Evolutionary conservation across 495 filamentous ascomycete genomes (phyloP).

Genomic region (Hypoxylon perforatum): DNA sequence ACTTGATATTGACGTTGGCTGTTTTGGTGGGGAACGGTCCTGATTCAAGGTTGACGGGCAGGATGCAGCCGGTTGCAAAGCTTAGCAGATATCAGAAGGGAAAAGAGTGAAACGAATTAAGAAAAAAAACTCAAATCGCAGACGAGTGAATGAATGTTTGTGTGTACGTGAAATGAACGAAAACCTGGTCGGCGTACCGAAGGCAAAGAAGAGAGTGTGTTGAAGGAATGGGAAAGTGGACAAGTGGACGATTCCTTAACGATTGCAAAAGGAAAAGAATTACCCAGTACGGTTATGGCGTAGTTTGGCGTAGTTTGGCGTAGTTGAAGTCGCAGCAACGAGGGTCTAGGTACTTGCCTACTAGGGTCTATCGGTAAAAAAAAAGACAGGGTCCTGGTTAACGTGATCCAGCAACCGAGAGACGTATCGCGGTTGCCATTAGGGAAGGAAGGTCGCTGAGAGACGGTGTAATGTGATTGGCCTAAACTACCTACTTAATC

Average conservation of each 20-base stretch:
- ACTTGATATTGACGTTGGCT: conserved; percentile 18
- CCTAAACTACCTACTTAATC: background rate
- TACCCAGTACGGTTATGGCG: background rate
- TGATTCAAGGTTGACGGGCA: conserved; percentile 14
- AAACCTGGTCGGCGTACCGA: conserved; percentile 21
- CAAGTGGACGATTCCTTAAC: conserved; percentile 15
- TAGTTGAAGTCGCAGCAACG: no score
- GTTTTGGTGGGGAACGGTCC: background rate
- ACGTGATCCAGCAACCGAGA: background rate
- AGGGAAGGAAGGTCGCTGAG: conserved; percentile 35
- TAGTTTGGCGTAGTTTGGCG: background rate
- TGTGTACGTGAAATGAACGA: conserved; percentile 20
- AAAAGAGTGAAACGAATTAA: conserved; percentile 11
- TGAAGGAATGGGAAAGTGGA: conserved; percentile 22
- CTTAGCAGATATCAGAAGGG: conserved; percentile 8
- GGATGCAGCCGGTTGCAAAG: conserved; percentile 10
- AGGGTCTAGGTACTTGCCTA: no score
- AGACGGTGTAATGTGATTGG: conserved; percentile 13
- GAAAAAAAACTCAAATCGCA: conserved; percentile 12
- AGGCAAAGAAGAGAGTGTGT: conserved; percentile 8
- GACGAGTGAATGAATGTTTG: conserved; percentile 13
- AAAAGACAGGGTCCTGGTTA: background rate
- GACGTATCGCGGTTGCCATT: conserved; percentile 1
- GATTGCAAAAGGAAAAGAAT: conserved; percentile 8
- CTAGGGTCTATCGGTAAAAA: no score